phyloP scores from a whole-genome alignment of 176 grass and related monocot species.

The Alopecurus myosuroides region DNA sequence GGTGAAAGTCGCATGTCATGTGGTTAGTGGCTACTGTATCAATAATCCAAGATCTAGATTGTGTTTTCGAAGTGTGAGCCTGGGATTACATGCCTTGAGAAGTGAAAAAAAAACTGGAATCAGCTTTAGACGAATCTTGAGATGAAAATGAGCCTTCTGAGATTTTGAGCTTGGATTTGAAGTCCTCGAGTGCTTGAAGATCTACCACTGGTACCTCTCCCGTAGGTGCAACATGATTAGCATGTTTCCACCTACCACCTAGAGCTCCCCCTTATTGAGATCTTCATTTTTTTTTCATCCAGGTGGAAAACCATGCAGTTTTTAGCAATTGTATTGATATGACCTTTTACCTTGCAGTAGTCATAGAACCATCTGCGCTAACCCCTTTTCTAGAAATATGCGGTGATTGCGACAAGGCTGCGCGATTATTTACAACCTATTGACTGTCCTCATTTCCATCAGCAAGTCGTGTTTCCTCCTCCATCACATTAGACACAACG shows the following conservation, averaged over 20 bases:
- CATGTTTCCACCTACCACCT: neutral
- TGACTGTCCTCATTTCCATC: too few relatives aligned
- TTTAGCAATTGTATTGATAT: neutral
- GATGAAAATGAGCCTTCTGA: neutral
- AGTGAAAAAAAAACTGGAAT: neutral
- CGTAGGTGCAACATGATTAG: neutral
- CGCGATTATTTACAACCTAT: too few relatives aligned
- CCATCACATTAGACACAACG: neutral
- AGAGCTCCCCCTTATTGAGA: neutral
- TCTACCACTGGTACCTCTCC: neutral
- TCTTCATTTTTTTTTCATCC: neutral
- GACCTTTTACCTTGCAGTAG: too few relatives aligned
- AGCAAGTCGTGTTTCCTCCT: too few relatives aligned
- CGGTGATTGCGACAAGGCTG: too few relatives aligned
- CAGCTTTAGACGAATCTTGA: neutral
- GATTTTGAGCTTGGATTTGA: neutral
- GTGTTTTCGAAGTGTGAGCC: neutral
- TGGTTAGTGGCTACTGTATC: neutral
- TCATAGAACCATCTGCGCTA: too few relatives aligned
- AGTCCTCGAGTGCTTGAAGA: neutral
- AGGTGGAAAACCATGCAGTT: neutral
- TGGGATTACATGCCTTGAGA: neutral
- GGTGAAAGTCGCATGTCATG: neutral
- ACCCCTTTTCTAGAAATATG: too few relatives aligned
- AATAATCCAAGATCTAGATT: neutral